phyloP scores from a whole-genome alignment of 441 rosid genomes.

The Dalechampia spathulata region DNA sequence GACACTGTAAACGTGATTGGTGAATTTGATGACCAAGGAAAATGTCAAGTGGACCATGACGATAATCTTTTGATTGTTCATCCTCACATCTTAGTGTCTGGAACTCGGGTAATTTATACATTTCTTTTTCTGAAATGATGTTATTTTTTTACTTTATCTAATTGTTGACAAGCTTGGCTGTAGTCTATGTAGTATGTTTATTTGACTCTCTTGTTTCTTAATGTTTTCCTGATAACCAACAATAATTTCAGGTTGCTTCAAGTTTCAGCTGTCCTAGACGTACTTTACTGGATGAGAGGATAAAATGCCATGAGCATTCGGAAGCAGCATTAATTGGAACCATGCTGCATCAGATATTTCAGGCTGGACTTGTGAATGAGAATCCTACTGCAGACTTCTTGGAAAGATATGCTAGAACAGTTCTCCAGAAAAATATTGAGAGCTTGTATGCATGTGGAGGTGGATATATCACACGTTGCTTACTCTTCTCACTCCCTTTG shows the following conservation, averaged over 20 bases:
- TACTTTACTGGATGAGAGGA: slow-evolving; percentile 89
- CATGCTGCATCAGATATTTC: slow-evolving; percentile 90
- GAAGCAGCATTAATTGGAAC: slow-evolving; percentile 82
- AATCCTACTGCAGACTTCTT: slow-evolving; percentile 49
- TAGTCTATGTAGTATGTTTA: background rate
- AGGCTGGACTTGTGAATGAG: slow-evolving; percentile 82
- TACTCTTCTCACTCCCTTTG: no score
- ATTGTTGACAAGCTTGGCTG: slow-evolving; percentile 4
- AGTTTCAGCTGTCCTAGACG: slow-evolving; percentile 91
- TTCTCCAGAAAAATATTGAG: slow-evolving; percentile 70
- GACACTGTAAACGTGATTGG: slow-evolving; percentile 92
- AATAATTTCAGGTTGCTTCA: slow-evolving; percentile 62
- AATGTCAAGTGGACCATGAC: slow-evolving; percentile 61
- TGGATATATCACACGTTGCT: no score
- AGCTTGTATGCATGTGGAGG: slow-evolving; percentile 97
- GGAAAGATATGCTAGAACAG: slow-evolving; percentile 62
- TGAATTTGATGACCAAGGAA: slow-evolving; percentile 70
- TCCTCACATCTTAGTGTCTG: slow-evolving; percentile 86
- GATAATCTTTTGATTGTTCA: slow-evolving; percentile 75
- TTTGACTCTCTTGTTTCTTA: slow-evolving; percentile 7
- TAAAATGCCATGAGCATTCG: slow-evolving; percentile 68
- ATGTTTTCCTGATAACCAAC: slow-evolving; percentile 9
- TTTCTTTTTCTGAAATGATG: background rate
- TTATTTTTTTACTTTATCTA: background rate
- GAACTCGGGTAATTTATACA: slow-evolving; percentile 64